Evolutionary conservation across 2,329 filamentous ascomycete species (phyloP).

Genomic region (Phialophora macrospora): DNA sequence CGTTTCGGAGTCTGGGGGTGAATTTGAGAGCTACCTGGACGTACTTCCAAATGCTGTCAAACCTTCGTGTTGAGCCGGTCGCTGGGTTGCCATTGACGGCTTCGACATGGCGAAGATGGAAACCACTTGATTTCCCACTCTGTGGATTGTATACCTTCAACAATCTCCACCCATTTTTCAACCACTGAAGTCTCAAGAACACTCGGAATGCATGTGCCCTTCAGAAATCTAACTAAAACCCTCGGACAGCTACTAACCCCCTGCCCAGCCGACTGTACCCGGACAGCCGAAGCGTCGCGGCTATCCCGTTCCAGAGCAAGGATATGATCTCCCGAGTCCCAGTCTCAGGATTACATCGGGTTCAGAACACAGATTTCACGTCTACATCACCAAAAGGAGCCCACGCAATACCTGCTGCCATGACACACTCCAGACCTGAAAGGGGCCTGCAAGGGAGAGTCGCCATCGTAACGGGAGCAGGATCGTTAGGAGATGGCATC

Average conservation of each 20-base stretch:
- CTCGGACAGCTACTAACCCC: neutral
- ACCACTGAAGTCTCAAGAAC: neutral
- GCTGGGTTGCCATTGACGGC: neutral
- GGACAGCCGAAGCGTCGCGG: neutral
- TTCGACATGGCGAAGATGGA: neutral
- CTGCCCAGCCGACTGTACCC: neutral
- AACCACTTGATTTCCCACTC: neutral
- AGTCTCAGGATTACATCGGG: neutral
- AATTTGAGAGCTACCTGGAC: no score
- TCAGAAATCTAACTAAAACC: neutral
- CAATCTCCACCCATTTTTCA: neutral
- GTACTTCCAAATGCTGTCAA: no score
- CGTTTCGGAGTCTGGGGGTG: no score
- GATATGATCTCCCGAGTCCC: neutral
- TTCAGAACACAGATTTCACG: neutral
- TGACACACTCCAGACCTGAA: constrained; percentile 18
- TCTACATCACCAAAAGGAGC: neutral
- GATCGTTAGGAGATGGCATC: constrained; percentile 60
- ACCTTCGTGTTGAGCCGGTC: neutral
- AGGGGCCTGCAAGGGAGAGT: constrained; percentile 30
- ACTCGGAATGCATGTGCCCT: neutral
- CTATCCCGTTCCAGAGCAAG: neutral
- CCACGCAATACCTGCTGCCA: neutral
- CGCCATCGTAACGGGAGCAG: constrained; percentile 65
- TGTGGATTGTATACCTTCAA: neutral